These are phyloP conservation scores for Plasmodium knowlesi DNA, from an alignment of 169 alveolate genomes.

Conservation along the genomic window DNA sequence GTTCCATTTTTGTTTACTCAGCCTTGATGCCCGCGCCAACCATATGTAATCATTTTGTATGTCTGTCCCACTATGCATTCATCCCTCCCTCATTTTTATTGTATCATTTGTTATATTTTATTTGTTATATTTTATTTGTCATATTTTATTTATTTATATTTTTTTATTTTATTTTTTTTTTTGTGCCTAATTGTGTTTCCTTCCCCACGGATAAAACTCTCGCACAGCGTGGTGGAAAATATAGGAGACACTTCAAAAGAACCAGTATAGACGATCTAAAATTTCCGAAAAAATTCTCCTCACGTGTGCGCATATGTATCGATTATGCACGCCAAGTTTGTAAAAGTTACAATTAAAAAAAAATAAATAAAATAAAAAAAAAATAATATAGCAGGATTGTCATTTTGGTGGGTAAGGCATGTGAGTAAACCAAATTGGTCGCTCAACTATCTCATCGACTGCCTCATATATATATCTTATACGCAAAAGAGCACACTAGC, in stretches of 20 bases:
- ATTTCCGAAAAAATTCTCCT: neutral
- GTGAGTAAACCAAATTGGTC: neutral
- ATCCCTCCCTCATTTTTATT: neutral
- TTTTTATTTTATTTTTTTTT: neutral
- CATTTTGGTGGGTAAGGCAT: neutral
- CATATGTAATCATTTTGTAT: neutral
- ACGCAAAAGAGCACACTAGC: neutral
- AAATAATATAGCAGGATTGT: neutral
- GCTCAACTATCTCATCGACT: neutral
- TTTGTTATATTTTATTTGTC: neutral
- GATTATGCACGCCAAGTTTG: neutral
- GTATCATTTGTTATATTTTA: neutral
- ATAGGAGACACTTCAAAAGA: neutral
- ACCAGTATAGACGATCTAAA: neutral
- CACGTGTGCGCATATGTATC: neutral
- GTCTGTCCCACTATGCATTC: neutral
- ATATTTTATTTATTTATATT: neutral
- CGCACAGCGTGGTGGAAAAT: neutral
- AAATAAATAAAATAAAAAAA: too few relatives aligned
- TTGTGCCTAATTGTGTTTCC: neutral
- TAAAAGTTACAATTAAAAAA: neutral
- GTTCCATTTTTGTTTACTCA: neutral
- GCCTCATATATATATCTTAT: neutral
- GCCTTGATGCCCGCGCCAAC: neutral
- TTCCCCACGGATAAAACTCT: neutral